Evolutionary conservation across 2,329 filamentous ascomycete species (phyloP), one percentile per base, ranked within the genome.

Genomic region (Beauveria sp.): DNA sequence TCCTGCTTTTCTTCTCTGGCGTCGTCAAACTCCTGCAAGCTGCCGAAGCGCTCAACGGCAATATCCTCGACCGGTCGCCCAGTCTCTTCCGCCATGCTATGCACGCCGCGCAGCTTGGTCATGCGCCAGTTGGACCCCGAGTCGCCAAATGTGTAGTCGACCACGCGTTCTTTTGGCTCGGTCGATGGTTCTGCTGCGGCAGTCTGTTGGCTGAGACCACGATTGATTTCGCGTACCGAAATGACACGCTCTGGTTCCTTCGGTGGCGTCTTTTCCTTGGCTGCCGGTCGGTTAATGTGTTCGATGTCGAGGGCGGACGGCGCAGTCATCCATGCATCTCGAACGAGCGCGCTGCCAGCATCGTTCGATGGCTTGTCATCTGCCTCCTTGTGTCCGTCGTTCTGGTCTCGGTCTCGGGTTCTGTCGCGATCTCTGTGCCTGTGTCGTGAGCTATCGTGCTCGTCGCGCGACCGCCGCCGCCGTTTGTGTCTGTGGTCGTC

Each of bases 301-400:
- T 98, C 93, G 62, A 98, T 80, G 59, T 93, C 88, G 42, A 96
- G 76, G 0, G 88, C 86, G 0, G 90, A 90, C 0, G 93, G 92
- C 0, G 88, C 88, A 63, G 92, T 88, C 95, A 99, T 99, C 93
- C 96, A 99, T 0, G 89, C 85, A 73, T 98, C 95, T 65, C 96
- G 85, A 66, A 62, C 60, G 1, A 40, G 60, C n/a, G 46, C 53
- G 26, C 43, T 24, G 7, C 20, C 20, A 1, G n/a, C n/a, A 5
- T 20, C 60, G 18, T 20, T 6, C 1, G 38, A 42, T 87, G 82
- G 38, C 87, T 83, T 82, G 0, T 77, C 73, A 5, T 76, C 73
- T 1, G 67, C 69, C 61, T 81, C 82, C 40, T 75, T 64, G 57
- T 77, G 70, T 43, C 72, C 73, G 3, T 68, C 66, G 40, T 68